Evolutionary conservation across 169 alveolate genomes (phyloP).

Genomic region (Plasmodium gaboni): DNA sequence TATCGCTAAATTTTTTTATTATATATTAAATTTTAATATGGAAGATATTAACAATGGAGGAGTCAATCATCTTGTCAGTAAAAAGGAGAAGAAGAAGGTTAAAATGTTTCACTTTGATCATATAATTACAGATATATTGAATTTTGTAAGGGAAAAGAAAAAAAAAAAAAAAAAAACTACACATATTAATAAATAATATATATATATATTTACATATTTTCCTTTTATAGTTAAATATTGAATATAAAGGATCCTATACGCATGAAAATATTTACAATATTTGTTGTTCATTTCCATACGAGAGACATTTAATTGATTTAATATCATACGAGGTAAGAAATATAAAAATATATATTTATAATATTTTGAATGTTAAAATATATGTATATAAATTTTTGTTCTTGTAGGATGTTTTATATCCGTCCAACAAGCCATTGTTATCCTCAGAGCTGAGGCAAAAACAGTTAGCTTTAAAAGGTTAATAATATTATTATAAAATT

Average conservation of each 20-base stretch:
- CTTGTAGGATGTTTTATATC: slow-evolving; percentile 55
- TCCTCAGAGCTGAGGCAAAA: slow-evolving; percentile 60
- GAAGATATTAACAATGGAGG: slow-evolving; percentile 11
- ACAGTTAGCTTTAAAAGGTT: slow-evolving; percentile 73
- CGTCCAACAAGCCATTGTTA: slow-evolving; percentile 53
- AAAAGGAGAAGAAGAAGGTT: slow-evolving; percentile 50
- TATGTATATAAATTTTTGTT: background rate
- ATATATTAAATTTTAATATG: slow-evolving; percentile 25
- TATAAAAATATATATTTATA: background rate
- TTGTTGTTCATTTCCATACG: slow-evolving; percentile 66
- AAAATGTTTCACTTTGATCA: slow-evolving; percentile 73
- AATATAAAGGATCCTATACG: slow-evolving; percentile 59
- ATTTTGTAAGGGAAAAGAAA: slow-evolving; percentile 39
- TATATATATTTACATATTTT: background rate
- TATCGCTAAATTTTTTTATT: slow-evolving; percentile 55
- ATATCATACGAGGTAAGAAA: slow-evolving; percentile 56
- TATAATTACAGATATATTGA: slow-evolving; percentile 44
- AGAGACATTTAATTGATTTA: slow-evolving; percentile 61
- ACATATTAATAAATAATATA: background rate
- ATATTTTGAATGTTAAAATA: background rate
- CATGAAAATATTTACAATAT: slow-evolving; percentile 69
- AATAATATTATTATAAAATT: background rate
- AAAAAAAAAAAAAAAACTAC: background rate
- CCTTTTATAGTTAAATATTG: slow-evolving; percentile 44
- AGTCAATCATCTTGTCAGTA: slow-evolving; percentile 8